These are phyloP conservation scores for Apodospora peruviana DNA, from an alignment of 495 filamentous ascomycete genomes.

Conservation along the genomic window DNA sequence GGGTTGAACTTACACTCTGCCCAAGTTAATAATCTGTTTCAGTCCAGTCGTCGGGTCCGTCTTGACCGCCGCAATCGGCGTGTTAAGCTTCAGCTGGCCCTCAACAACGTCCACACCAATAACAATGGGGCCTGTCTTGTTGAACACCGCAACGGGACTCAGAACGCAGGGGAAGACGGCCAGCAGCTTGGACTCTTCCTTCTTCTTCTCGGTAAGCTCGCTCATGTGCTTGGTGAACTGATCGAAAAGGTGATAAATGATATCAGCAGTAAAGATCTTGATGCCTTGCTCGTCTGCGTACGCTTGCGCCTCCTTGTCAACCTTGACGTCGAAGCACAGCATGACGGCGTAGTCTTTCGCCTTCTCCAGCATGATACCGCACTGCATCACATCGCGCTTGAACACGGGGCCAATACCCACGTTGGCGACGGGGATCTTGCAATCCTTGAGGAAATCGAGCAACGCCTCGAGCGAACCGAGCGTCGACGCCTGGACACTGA, in stretches of 20 bases:
- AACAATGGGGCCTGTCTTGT: constrained; percentile 95
- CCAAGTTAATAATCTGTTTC: constrained; percentile 78
- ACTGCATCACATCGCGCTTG: constrained; percentile 98
- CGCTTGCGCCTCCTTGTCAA: constrained; percentile 88
- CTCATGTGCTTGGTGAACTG: constrained; percentile 92
- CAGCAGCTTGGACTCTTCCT: constrained; percentile 90
- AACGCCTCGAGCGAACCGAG: constrained; percentile 95
- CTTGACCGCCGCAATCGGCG: constrained; percentile 81
- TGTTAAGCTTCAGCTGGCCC: constrained; percentile 76
- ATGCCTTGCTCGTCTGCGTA: constrained; percentile 94
- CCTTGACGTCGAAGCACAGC: constrained; percentile 99
- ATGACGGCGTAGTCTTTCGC: constrained; percentile 93
- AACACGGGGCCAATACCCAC: constrained; percentile 97
- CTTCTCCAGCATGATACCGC: constrained; percentile 95
- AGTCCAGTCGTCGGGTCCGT: constrained; percentile 68
- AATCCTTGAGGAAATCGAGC: constrained; percentile 87
- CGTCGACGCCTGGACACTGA: constrained; percentile 95
- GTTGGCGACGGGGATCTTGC: constrained; percentile 95
- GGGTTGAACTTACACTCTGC: constrained; percentile 79
- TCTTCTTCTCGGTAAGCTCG: constrained; percentile 76
- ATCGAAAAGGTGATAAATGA: constrained; percentile 99
- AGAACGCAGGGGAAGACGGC: constrained; percentile 97
- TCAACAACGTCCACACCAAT: constrained; percentile 94
- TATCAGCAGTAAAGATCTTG: constrained; percentile 98
- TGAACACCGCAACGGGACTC: constrained; percentile 87